Conservation (phyloP, 2,329 filamentous ascomycete species). For the Penicillium crustosum region DNA sequence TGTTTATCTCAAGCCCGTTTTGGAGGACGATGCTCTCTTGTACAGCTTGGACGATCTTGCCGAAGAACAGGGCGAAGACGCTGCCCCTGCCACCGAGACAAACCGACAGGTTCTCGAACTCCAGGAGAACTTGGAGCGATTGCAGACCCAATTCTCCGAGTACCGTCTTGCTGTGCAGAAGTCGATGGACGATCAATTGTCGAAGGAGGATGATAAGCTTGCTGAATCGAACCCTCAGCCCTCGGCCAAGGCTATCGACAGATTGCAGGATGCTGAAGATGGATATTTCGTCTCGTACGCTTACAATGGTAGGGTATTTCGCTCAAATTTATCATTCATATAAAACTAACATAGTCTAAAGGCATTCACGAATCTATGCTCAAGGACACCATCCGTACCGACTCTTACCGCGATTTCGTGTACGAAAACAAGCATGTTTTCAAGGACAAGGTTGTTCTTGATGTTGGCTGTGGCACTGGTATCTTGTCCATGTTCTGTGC, state of each 20-base stretch:
- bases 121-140: constrained; percentile 60
- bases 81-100: constrained; percentile 35
- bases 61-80: constrained; percentile 37
- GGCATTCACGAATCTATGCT: constrained; percentile 96
- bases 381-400: constrained; percentile 82
- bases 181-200: constrained; percentile 66
- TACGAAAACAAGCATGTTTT: constrained; percentile 89
- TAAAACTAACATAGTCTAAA: constrained; percentile 34
- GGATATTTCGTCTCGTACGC: constrained; percentile 66
- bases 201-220: constrained; percentile 52
- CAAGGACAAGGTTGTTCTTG: constrained; percentile 79
- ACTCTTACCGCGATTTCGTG: constrained; percentile 92
- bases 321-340: background rate
- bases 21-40: constrained; percentile 87
- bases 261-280: constrained; percentile 54
- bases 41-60: constrained; percentile 80
- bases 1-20: constrained; percentile 74
- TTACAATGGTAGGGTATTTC: constrained; percentile 59
- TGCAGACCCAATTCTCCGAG: constrained; percentile 63
- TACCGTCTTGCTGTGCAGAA: constrained; percentile 66
- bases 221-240: constrained; percentile 22
- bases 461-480: constrained; percentile 83
- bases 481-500: constrained; percentile 95
- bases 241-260: constrained; percentile 31
- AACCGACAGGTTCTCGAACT: constrained; percentile 57